Conservation (phyloP, 176 grass and related monocot genomes). For the Lolium rigidum region DNA sequence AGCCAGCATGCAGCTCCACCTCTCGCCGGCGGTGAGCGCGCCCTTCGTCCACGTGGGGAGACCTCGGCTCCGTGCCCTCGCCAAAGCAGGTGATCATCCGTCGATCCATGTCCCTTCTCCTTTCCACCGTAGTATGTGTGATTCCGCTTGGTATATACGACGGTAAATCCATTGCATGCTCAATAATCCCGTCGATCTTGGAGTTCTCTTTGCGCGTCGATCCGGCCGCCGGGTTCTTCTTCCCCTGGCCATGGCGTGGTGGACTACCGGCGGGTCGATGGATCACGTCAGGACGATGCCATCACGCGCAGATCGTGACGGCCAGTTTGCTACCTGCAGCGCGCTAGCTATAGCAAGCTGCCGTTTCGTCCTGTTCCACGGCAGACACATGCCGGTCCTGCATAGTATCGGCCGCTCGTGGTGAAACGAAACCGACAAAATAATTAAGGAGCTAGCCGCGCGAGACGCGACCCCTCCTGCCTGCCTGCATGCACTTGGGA, state of each 20-base stretch:
- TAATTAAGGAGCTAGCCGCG: not conserved
- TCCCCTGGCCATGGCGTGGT: not conserved
- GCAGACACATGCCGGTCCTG: not conserved
- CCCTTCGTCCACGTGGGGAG: not conserved
- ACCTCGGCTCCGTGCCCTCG: not conserved
- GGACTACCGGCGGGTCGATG: no score
- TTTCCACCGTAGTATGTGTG: not conserved
- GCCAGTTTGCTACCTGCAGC: not conserved
- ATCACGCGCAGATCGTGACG: not conserved
- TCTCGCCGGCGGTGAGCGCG: not conserved
- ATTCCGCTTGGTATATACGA: not conserved
- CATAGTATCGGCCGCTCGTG: not conserved
- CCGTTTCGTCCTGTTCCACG: not conserved
- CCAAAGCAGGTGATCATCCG: not conserved
- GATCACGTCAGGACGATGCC: not conserved
- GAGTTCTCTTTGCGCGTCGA: not conserved
- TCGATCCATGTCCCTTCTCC: not conserved
- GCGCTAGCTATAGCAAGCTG: not conserved
- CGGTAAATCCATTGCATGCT: not conserved
- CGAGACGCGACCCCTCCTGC: no score
- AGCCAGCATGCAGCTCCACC: constrained; percentile 22
- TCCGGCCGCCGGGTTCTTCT: not conserved
- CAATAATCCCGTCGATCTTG: not conserved
- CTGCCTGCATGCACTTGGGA: no score
- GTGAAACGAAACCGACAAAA: not conserved